Evolutionary conservation across 148 eudicot species (phyloP).

Genomic region (Cornus suecica): DNA sequence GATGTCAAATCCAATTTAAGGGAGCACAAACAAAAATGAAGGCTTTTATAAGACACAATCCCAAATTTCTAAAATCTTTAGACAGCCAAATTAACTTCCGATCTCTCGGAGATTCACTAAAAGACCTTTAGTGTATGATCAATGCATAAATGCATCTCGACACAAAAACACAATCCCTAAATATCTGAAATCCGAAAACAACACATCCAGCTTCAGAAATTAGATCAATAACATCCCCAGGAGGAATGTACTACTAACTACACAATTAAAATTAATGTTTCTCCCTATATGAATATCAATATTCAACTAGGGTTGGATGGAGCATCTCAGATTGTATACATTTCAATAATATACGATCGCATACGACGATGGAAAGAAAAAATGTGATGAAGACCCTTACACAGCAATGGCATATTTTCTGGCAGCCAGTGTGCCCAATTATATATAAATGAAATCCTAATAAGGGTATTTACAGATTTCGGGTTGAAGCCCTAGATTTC

Average conservation of each 20-base stretch:
- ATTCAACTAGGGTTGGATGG: not conserved
- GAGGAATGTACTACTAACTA: not conserved
- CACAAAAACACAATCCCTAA: not conserved
- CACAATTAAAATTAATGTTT: not conserved
- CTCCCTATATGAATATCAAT: not conserved
- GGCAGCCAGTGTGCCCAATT: not conserved
- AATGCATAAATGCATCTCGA: not conserved
- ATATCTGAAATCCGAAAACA: not conserved
- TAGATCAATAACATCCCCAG: not conserved
- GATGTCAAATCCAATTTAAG: not conserved
- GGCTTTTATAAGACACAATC: not conserved
- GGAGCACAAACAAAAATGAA: not conserved
- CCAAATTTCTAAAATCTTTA: not conserved
- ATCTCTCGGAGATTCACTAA: not conserved
- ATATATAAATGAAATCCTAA: not conserved
- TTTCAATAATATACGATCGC: not conserved
- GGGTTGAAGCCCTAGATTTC: not conserved
- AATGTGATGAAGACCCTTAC: not conserved
- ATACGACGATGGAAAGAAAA: not conserved
- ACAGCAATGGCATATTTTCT: not conserved
- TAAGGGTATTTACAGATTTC: not conserved
- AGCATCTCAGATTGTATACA: not conserved
- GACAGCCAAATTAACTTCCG: not conserved
- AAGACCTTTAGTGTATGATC: no score
- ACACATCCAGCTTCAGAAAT: not conserved